These are phyloP conservation scores for Talaromyces liani DNA, from an alignment of 495 filamentous ascomycete genomes.

Conservation along the genomic window DNA sequence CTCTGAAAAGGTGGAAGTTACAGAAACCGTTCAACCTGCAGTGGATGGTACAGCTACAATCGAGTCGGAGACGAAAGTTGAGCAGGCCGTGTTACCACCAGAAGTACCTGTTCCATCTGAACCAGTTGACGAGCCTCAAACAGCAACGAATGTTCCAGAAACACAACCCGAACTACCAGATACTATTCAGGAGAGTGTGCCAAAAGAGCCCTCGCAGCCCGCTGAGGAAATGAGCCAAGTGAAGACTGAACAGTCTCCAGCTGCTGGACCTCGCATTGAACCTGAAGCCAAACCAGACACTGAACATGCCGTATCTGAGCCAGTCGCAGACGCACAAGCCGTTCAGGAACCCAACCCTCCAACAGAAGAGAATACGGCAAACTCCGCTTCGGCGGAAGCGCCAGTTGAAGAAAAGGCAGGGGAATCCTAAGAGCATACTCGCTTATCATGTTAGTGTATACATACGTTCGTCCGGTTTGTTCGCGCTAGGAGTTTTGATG, in stretches of 20 bases:
- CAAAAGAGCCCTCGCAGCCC: not conserved
- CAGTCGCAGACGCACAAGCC: not conserved
- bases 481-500: not conserved
- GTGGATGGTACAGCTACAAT: slow-evolving; percentile 6
- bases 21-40: slow-evolving; percentile 5
- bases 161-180: not conserved
- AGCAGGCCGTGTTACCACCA: not conserved
- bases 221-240: not conserved
- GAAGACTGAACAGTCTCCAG: not conserved
- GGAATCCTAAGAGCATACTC: not conserved
- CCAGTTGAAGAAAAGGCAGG: not conserved
- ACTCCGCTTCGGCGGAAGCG: not conserved
- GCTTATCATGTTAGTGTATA: not conserved
- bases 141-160: not conserved
- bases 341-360: not conserved
- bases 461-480: not conserved
- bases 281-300: not conserved
- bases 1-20: not conserved
- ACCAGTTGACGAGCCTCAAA: not conserved
- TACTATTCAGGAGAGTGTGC: not conserved
- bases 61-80: slow-evolving; percentile 6
- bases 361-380: not conserved
- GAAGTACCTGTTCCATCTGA: not conserved
- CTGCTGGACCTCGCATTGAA: not conserved
- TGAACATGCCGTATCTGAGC: not conserved